Conservation (phyloP, 345 rosid genomes). For the Salix udensis region DNA sequence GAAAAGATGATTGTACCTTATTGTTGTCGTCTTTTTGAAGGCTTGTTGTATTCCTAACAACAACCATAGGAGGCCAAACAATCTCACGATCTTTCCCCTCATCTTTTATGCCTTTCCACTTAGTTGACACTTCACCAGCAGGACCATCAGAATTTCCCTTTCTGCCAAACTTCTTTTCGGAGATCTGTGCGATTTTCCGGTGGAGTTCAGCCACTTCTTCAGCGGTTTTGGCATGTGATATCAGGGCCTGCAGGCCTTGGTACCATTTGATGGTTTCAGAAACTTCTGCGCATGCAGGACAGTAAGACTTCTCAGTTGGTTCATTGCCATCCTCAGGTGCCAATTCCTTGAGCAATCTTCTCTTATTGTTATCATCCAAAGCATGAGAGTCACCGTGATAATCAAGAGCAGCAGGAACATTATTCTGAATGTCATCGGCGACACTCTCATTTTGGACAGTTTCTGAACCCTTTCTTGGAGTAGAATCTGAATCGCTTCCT, state of each 20-base stretch:
- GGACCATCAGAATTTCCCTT: constrained; percentile 52
- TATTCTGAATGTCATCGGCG: constrained; percentile 5
- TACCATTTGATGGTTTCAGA: constrained; percentile 81
- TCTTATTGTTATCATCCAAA: constrained; percentile 51
- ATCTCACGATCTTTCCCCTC: constrained; percentile 62
- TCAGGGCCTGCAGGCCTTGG: constrained; percentile 62
- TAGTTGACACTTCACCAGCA: constrained; percentile 51
- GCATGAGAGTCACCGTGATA: constrained; percentile 23
- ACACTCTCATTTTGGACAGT: constrained; percentile 19
- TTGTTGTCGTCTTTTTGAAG: constrained; percentile 60
- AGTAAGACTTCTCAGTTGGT: constrained; percentile 71
- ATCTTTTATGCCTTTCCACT: constrained; percentile 61
- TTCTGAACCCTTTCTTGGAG: constrained; percentile 24
- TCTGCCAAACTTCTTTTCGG: constrained; percentile 55
- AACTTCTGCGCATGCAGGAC: constrained; percentile 77
- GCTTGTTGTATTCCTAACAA: constrained; percentile 56
- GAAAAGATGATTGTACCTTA: constrained; percentile 40
- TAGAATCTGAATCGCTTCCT: constrained; percentile 24
- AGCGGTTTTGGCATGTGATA: constrained; percentile 69
- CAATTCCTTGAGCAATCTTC: constrained; percentile 43
- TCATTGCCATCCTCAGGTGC: constrained; percentile 54
- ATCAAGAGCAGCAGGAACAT: constrained; percentile 5
- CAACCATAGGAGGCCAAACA: constrained; percentile 94
- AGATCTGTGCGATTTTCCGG: constrained; percentile 57
- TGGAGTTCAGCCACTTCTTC: constrained; percentile 64